Evolutionary conservation across 192 early-diverging fungal genomes (phyloP).

Genomic region (Coemansia sp.): DNA sequence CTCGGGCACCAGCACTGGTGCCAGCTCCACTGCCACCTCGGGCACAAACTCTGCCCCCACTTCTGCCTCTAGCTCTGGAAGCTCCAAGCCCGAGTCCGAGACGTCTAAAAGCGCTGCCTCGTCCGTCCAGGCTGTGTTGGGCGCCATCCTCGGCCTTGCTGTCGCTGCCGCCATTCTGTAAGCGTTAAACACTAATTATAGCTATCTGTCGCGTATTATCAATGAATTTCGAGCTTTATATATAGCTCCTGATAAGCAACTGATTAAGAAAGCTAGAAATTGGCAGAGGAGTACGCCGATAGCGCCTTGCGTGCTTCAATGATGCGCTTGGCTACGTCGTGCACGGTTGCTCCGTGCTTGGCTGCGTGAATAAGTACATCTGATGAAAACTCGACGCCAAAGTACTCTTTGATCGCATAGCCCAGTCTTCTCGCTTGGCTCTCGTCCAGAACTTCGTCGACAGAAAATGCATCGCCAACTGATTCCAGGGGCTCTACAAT

Average conservation of each 20-base stretch:
- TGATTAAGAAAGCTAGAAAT: constrained; percentile 9
- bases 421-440: constrained; percentile 71
- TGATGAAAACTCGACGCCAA: constrained; percentile 84
- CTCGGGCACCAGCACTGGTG: neutral
- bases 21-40: constrained; percentile 7
- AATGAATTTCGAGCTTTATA: neutral
- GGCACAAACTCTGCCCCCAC: neutral
- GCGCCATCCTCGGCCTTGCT: constrained; percentile 29
- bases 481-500: constrained; percentile 50
- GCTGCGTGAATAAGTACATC: constrained; percentile 51
- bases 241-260: neutral
- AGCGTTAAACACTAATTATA: neutral
- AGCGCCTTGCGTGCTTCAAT: constrained; percentile 61
- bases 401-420: constrained; percentile 79
- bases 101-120: constrained; percentile 5
- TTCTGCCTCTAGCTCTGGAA: neutral
- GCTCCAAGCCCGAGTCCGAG: constrained; percentile 5
- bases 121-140: constrained; percentile 27
- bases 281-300: constrained; percentile 54
- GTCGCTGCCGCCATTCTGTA: constrained; percentile 30
- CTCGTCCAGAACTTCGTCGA: constrained; percentile 55
- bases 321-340: constrained; percentile 58
- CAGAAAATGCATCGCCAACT: constrained; percentile 37
- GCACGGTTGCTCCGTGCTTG: constrained; percentile 56
- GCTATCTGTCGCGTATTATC: neutral